Conservation (phyloP, 257 asterid species). For the Craterostigma plantagineum region DNA sequence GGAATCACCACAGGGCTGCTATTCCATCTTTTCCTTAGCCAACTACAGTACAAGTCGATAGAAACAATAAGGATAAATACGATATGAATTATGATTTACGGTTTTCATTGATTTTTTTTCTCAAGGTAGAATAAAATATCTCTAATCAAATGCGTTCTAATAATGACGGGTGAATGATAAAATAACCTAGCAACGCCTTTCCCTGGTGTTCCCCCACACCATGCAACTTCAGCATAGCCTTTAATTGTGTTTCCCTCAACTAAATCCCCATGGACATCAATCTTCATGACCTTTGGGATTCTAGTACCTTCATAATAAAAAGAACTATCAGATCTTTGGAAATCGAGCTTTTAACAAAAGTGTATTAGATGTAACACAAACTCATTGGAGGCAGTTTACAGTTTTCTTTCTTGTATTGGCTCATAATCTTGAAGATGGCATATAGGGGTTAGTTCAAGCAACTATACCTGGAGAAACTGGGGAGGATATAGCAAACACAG, state of each 20-base stretch:
- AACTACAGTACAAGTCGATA: constrained; percentile 27
- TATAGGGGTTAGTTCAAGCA: not conserved
- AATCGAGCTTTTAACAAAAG: too few relatives aligned
- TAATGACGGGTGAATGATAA: constrained; percentile 8
- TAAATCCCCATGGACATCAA: constrained; percentile 64
- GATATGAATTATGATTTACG: not conserved
- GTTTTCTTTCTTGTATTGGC: too few relatives aligned
- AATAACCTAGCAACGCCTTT: constrained; percentile 90
- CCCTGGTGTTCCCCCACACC: constrained; percentile 98
- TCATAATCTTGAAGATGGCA: too few relatives aligned
- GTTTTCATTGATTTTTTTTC: not conserved
- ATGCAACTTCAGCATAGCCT: constrained; percentile 75
- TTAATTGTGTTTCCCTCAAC: constrained; percentile 67
- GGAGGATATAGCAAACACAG: constrained; percentile 70
- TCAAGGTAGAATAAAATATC: constrained; percentile 6
- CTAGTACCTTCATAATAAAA: constrained; percentile 64
- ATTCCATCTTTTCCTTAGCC: constrained; percentile 91
- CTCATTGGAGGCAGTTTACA: too few relatives aligned
- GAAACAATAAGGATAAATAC: constrained; percentile 6
- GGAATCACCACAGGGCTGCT: constrained; percentile 71
- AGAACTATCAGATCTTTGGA: too few relatives aligned
- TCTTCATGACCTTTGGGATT: constrained; percentile 77
- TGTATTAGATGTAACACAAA: too few relatives aligned
- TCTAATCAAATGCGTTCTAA: constrained; percentile 6
- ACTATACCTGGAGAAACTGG: constrained; percentile 73